Evolutionary conservation across 352 stramenopile genomes (phyloP).

Genomic region (Phytophthora cryptogea): DNA sequence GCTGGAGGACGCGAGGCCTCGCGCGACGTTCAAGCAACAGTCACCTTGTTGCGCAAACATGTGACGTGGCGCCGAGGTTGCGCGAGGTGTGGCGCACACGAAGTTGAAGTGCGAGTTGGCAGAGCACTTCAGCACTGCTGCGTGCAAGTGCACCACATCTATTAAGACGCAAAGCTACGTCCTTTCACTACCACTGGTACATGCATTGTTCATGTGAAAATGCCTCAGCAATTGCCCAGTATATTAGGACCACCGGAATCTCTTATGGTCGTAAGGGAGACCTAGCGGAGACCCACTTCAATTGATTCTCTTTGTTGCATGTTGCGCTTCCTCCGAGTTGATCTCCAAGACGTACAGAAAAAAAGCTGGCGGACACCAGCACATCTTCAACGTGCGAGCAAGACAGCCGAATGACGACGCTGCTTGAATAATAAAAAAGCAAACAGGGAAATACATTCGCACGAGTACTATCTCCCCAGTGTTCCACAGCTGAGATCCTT

Average conservation of each 20-base stretch:
- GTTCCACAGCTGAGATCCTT: conserved; percentile 19
- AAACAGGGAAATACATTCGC: conserved; percentile 42
- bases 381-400: conserved; percentile 3
- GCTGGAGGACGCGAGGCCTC: conserved; percentile 12
- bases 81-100: conserved; percentile 9
- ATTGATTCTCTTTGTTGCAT: neutral
- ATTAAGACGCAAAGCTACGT: too few relatives aligned
- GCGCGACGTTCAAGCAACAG: conserved; percentile 8
- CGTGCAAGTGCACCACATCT: too few relatives aligned
- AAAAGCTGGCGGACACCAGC: conserved; percentile 1
- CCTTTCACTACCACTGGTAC: too few relatives aligned
- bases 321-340: neutral
- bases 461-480: conserved; percentile 34
- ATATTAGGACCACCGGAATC: too few relatives aligned
- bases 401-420: neutral
- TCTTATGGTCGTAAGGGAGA: too few relatives aligned
- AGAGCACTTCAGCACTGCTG: too few relatives aligned
- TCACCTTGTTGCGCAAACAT: conserved; percentile 22
- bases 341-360: conserved; percentile 7
- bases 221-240: too few relatives aligned
- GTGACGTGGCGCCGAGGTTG: conserved; percentile 15
- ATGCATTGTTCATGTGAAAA: too few relatives aligned
- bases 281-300: too few relatives aligned
- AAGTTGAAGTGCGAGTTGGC: conserved; percentile 2
- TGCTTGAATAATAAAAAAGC: conserved; percentile 27